A percentile compares a stretch with the other conserved stretches of the same genome.
Conservation (phyloP, 441 rosid genomes). For the Syzygium malaccense region DNA sequence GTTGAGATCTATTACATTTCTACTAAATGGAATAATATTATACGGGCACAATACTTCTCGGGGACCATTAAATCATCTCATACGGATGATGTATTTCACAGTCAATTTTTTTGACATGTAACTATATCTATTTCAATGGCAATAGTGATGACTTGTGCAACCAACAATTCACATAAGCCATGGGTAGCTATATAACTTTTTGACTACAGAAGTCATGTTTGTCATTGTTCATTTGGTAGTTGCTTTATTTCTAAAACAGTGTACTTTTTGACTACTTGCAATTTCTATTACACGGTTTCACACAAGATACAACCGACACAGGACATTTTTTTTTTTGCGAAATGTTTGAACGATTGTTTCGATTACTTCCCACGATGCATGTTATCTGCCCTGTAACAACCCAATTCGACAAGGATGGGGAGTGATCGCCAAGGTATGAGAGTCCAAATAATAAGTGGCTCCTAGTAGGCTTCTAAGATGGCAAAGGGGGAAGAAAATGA, state of each 20-base stretch:
- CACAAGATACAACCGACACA: neutral
- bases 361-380: too few relatives aligned
- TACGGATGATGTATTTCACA: neutral
- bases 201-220: fast-evolving
- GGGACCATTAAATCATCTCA: neutral
- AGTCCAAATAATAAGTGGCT: too few relatives aligned
- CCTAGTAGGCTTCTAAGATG: too few relatives aligned
- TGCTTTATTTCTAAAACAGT: neutral
- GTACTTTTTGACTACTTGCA: neutral
- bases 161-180: fast-evolving
- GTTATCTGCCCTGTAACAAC: too few relatives aligned
- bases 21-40: neutral
- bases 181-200: neutral
- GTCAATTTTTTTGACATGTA: neutral
- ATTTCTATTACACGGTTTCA: neutral
- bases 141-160: neutral
- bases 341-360: too few relatives aligned
- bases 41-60: neutral
- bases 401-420: too few relatives aligned
- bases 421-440: too few relatives aligned
- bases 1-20: neutral
- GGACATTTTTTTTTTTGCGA: too few relatives aligned
- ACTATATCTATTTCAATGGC: neutral
- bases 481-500: too few relatives aligned
- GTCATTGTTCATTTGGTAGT: fast-evolving